phyloP scores from a whole-genome alignment of 2,329 filamentous ascomycete genomes.

The Aureobasidium sp. region DNA sequence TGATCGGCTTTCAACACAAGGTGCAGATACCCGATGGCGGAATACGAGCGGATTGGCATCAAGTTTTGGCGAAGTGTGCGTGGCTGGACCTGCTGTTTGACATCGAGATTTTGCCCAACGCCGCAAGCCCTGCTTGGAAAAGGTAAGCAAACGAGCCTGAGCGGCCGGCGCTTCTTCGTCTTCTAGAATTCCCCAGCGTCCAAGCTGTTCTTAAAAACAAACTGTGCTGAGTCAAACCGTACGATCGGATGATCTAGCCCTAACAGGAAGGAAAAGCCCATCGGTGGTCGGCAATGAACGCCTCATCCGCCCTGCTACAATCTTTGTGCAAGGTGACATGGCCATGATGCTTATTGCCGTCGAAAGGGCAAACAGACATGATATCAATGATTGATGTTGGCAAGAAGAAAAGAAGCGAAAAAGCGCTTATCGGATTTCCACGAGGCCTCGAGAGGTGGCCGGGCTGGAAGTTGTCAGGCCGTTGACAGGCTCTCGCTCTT shows the following conservation, averaged over 20 bases:
- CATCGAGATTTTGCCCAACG: not conserved
- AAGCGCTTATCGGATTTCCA: not conserved
- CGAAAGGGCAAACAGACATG: not conserved
- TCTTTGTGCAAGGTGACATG: not conserved
- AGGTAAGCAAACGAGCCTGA: not conserved
- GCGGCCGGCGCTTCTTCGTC: constrained; percentile 14
- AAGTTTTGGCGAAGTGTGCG: not conserved
- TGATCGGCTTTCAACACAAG: constrained; percentile 6
- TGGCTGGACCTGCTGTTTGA: constrained; percentile 1
- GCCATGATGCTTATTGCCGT: not conserved
- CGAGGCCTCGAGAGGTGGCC: not conserved
- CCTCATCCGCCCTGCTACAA: not conserved
- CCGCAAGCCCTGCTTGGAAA: not conserved
- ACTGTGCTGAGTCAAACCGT: constrained; percentile 8
- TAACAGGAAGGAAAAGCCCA: constrained; percentile 2
- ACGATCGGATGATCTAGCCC: not conserved
- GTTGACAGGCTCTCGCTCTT: not conserved
- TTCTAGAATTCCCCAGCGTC: constrained; percentile 13
- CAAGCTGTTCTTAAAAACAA: not conserved
- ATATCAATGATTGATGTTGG: not conserved
- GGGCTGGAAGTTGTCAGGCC: constrained; percentile 1
- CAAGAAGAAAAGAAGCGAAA: constrained; percentile 1
- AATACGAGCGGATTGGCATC: not conserved
- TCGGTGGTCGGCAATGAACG: constrained; percentile 1
- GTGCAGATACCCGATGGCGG: not conserved